Conservation (phyloP, 1,139 yeast genomes). For the Diutina neorugosa region DNA sequence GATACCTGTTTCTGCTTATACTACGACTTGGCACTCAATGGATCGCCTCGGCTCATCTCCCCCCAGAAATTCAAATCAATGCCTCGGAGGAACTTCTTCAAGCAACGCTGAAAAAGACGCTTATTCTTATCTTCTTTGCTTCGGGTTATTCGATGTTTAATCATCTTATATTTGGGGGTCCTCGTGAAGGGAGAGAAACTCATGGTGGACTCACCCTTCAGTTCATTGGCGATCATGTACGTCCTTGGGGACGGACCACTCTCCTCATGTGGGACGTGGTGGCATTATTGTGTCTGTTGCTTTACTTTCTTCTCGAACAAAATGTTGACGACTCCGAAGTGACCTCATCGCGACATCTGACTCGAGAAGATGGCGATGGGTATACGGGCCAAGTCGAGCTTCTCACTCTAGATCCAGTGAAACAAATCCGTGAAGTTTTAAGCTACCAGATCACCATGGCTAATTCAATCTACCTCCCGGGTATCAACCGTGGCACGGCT, state of each 20-base stretch:
- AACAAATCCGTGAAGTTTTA: not conserved
- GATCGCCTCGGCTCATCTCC: not conserved
- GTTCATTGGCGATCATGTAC: conserved; percentile 29
- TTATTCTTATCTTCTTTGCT: not conserved
- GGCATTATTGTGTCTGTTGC: conserved; percentile 17
- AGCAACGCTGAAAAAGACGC: not conserved
- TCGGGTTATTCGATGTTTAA: not conserved
- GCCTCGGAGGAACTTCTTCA: not conserved
- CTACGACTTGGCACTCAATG: conserved; percentile 20
- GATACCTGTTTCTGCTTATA: conserved; percentile 18
- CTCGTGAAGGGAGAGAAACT: not conserved
- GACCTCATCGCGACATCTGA: not conserved
- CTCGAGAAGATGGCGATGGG: not conserved
- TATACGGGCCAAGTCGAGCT: not conserved
- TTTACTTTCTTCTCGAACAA: conserved; percentile 22
- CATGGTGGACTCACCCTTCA: conserved; percentile 26
- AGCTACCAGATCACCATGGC: not conserved
- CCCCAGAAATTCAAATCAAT: not conserved
- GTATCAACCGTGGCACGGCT: not conserved
- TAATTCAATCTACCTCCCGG: not conserved
- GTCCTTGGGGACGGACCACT: conserved; percentile 14
- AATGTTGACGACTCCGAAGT: conserved; percentile 21
- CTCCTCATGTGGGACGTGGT: conserved; percentile 18
- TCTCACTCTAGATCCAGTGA: not conserved
- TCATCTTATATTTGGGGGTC: conserved; percentile 6